Percentiles rank a stretch among this genome's conserved stretches.
These are phyloP conservation scores for Teratosphaeria gauchensis DNA, from an alignment of 2,329 filamentous ascomycete species.

Conservation along the genomic window DNA sequence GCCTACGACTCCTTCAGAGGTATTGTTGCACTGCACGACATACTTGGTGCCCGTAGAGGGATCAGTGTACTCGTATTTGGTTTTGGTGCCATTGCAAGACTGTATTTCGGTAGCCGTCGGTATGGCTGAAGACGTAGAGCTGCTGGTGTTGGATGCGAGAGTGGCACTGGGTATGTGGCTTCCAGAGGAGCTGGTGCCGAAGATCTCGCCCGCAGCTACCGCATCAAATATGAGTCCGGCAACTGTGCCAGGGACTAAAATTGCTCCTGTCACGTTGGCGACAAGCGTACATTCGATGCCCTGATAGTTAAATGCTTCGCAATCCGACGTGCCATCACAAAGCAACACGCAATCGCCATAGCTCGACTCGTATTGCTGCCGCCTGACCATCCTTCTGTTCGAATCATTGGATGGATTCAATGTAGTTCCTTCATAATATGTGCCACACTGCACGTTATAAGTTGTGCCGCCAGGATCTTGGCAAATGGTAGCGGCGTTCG, in stretches of 20 bases:
- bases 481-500: not conserved
- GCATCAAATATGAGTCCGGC: not conserved
- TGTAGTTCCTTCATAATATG: not conserved
- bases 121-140: not conserved
- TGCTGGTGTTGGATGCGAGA: not conserved
- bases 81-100: not conserved
- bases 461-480: not conserved
- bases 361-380: not conserved
- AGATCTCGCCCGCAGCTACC: not conserved
- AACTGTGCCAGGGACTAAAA: not conserved
- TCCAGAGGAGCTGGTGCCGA: not conserved
- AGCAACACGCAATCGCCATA: not conserved
- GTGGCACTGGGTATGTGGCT: not conserved
- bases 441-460: not conserved
- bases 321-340: not conserved
- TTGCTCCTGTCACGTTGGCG: not conserved
- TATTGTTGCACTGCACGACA: constrained; percentile 1
- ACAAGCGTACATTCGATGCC: not conserved
- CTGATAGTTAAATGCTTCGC: not conserved
- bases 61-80: not conserved
- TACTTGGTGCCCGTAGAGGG: not conserved
- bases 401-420: not conserved
- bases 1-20: not conserved
- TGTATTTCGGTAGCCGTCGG: not conserved
- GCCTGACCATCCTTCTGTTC: not conserved